Base-by-base conservation (phyloP, 1,284 basidiomycete genomes). In the Boletus nobilissimus region DNA sequence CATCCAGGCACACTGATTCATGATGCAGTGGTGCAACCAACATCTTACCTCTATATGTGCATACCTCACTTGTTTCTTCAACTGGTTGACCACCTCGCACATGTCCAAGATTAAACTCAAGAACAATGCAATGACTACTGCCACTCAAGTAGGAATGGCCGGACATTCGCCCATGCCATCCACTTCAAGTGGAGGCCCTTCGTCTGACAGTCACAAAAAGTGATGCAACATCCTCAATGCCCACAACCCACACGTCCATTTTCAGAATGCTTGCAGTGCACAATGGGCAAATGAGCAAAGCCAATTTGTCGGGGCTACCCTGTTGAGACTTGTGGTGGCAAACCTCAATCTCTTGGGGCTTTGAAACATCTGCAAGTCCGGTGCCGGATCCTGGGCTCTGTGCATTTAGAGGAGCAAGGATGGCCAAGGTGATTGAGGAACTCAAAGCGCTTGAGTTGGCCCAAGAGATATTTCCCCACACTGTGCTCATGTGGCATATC, bases 341-440 rank as follows among this genome's bases (percentile, higher is more conserved):
- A 32, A 82, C 79, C 7, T 54, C 74, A 34, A 65, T 81, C 75
- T n/a, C 80, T 78, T 38, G 68, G 3, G 75, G 66, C 10, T 82
- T 86, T 19, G 76, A 69, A 8, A 72, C 78, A 51, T 84, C 82
- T 14, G 75, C 77, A 32, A 85, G n/a, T 88, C 91, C 66, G 81
- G 77, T 79, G 29, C 85, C 83, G 22, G 87, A 88, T 19, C 84
- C 87, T 62, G 85, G 88, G 39, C 79, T 89, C 39, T 87, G 29
- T 43, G 78, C 88, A 62, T 83, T 91, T 65, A 83, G 89, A 67
- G 88, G 88, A 43, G 91, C 91, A 51, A 88, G 93, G 40, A 87
- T 94, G 22, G 86, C 91, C 34, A 87, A 86, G 29, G 85, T 94
- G 69, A 88, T 90, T 14, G 92, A 93, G 5, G 91, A 90, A 79